These are phyloP conservation scores for Emydomyces testavorans DNA, from an alignment of 2,329 filamentous ascomycete genomes.

Conservation along the genomic window DNA sequence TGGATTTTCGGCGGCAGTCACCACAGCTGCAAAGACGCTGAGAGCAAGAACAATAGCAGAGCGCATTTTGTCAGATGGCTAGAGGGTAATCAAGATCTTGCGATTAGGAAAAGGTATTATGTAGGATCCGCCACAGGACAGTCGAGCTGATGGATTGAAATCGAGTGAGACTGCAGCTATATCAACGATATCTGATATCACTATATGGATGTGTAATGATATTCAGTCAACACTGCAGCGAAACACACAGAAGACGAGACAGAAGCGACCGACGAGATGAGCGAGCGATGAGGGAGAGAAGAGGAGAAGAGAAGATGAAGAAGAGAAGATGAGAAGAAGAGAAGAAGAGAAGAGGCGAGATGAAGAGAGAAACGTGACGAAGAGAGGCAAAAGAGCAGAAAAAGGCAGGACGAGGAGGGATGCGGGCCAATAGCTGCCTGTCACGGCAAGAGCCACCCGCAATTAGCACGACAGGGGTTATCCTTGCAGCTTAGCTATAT, in stretches of 20 bases:
- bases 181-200: no score
- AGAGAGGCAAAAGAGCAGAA: slow-evolving; percentile 7
- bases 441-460: neutral
- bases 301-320: slow-evolving; percentile 11
- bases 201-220: no score
- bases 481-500: neutral
- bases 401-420: neutral
- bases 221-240: no score
- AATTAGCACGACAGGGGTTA: neutral
- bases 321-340: neutral
- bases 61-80: slow-evolving; percentile 29
- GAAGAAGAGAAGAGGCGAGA: slow-evolving; percentile 6
- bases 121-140: no score
- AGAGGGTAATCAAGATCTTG: no score
- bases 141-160: neutral
- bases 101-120: neutral
- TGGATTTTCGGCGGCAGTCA: slow-evolving; percentile 34
- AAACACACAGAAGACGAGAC: no score
- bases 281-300: slow-evolving; percentile 12
- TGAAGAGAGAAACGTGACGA: slow-evolving; percentile 1
- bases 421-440: neutral
- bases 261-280: neutral
- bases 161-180: neutral
- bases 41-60: slow-evolving; percentile 34
- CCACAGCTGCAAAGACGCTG: slow-evolving; percentile 37